Conservation (phyloP, 1,284 basidiomycete species). For the Pseudozyma sp. region DNA sequence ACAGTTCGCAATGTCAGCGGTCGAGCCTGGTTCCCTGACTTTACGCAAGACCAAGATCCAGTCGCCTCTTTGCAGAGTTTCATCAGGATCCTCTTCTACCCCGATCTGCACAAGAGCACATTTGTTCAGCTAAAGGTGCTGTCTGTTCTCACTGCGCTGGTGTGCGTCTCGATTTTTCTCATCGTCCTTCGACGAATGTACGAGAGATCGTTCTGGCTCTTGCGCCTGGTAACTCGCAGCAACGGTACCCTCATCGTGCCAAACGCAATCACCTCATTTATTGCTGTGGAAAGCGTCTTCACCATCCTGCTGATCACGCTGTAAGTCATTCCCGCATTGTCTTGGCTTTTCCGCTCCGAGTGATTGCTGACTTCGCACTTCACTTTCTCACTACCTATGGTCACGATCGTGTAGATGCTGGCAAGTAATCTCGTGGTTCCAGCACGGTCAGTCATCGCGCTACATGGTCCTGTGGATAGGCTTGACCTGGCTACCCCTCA, state of each 20-base stretch:
- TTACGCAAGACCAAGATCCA: slow-evolving; percentile 15
- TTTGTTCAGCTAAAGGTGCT: slow-evolving; percentile 41
- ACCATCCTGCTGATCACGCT: slow-evolving; percentile 29
- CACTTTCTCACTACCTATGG: not conserved
- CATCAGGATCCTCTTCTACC: slow-evolving; percentile 26
- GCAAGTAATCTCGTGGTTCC: slow-evolving; percentile 29
- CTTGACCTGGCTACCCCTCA: slow-evolving; percentile 35
- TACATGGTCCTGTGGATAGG: slow-evolving; percentile 39
- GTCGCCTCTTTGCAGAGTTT: slow-evolving; percentile 21
- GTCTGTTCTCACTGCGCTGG: slow-evolving; percentile 22
- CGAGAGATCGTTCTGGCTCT: slow-evolving; percentile 41
- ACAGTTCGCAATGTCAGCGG: slow-evolving; percentile 19
- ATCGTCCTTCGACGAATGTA: slow-evolving; percentile 35
- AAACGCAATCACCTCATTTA: slow-evolving; percentile 35
- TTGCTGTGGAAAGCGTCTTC: slow-evolving; percentile 29
- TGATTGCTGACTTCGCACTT: not conserved
- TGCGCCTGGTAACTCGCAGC: slow-evolving; percentile 21
- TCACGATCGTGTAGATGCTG: slow-evolving; percentile 16
- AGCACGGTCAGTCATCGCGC: slow-evolving; percentile 19
- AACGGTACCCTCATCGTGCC: slow-evolving; percentile 44
- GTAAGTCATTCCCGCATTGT: slow-evolving; percentile 13
- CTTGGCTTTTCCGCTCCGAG: not conserved
- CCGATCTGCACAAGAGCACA: slow-evolving; percentile 9
- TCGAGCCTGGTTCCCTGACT: slow-evolving; percentile 41
- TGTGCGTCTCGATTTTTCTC: slow-evolving; percentile 29